These are phyloP conservation scores for Coemansia erecta DNA, from an alignment of 192 early-diverging fungal genomes.

Conservation along the genomic window DNA sequence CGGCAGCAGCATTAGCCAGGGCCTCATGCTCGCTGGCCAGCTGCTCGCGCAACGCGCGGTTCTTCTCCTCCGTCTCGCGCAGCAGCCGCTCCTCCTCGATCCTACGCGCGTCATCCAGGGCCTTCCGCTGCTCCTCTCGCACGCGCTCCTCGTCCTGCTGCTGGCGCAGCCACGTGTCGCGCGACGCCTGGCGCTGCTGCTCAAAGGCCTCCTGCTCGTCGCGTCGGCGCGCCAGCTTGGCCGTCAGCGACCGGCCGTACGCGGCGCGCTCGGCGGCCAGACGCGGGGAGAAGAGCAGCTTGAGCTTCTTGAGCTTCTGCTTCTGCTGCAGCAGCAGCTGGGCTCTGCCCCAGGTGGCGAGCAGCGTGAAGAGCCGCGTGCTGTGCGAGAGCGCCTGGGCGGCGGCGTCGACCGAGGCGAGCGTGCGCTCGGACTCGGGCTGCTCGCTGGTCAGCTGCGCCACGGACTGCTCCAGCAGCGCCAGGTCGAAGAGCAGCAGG, in stretches of 20 bases:
- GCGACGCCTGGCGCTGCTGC: constrained; percentile 48
- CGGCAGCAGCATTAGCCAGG: not conserved
- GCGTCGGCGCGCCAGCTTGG: constrained; percentile 57
- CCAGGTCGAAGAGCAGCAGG: constrained; percentile 65
- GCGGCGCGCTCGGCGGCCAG: constrained; percentile 62
- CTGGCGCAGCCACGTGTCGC: constrained; percentile 57
- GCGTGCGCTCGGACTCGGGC: constrained; percentile 59
- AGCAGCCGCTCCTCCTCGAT: constrained; percentile 24
- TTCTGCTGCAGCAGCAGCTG: too few relatives aligned
- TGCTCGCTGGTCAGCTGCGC: constrained; percentile 77
- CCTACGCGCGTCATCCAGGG: constrained; percentile 12
- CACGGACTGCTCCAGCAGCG: constrained; percentile 79
- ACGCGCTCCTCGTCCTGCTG: constrained; percentile 52
- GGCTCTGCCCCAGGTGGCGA: constrained; percentile 38
- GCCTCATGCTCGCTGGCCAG: constrained; percentile 30
- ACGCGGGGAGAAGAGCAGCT: constrained; percentile 60
- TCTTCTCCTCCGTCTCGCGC: constrained; percentile 48
- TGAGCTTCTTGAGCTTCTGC: constrained; percentile 43
- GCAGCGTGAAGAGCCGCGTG: constrained; percentile 23
- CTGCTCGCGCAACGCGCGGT: constrained; percentile 45
- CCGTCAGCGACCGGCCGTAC: constrained; percentile 59
- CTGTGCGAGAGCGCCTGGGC: constrained; percentile 58
- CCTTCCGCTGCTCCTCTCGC: constrained; percentile 35
- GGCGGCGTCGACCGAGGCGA: constrained; percentile 59
- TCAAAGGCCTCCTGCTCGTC: constrained; percentile 63